Conservation (phyloP, 495 filamentous ascomycete species). For the Neurospora terricola region DNA sequence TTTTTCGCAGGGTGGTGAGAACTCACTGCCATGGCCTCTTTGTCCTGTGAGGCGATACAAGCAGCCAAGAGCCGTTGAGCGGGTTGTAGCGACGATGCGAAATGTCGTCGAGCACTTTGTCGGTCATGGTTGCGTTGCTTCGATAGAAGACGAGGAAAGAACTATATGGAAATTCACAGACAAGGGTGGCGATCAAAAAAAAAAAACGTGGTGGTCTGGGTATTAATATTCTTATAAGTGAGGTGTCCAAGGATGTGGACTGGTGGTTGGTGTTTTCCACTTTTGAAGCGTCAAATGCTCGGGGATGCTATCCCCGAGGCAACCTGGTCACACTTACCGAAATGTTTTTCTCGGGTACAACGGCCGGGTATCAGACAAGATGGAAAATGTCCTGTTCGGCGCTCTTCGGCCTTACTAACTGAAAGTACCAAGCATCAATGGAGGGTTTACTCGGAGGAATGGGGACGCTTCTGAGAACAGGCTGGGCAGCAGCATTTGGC, state of each 20-base stretch:
- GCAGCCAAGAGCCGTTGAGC: conserved; percentile 75
- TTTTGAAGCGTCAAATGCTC: background rate
- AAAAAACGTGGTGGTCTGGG: background rate
- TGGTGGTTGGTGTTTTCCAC: background rate
- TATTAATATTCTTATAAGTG: background rate
- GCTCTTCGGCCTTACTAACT: background rate
- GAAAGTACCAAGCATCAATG: background rate
- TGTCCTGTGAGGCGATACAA: conserved; percentile 91
- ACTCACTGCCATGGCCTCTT: conserved; percentile 97
- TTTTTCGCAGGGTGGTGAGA: background rate
- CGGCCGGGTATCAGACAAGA: background rate
- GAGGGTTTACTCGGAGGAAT: background rate
- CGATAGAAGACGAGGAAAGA: background rate
- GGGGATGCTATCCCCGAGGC: background rate
- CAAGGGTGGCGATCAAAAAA: background rate
- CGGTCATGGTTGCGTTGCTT: conserved; percentile 30
- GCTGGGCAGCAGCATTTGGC: background rate
- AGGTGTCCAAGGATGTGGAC: background rate
- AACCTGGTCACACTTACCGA: background rate
- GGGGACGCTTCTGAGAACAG: background rate
- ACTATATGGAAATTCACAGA: background rate
- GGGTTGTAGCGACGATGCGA: conserved; percentile 94
- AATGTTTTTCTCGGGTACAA: background rate
- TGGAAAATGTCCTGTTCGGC: background rate
- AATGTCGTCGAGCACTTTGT: conserved; percentile 83